phyloP scores from a whole-genome alignment of 495 filamentous ascomycete genomes.

The Talaromyces trachyspermus region DNA sequence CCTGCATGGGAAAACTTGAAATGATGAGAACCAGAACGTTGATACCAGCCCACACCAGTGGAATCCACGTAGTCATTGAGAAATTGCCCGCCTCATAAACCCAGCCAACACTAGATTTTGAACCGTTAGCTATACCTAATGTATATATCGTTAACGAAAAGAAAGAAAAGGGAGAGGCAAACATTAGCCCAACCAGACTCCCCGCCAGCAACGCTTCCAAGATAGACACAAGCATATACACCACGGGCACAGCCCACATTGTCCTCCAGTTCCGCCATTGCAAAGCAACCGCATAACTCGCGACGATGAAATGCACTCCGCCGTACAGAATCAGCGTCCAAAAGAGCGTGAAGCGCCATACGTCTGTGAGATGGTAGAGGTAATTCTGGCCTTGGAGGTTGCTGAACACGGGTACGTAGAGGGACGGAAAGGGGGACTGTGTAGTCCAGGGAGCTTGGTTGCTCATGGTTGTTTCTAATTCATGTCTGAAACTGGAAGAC shows the following conservation, averaged over 20 bases:
- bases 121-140: conserved; percentile 15
- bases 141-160: background rate
- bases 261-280: conserved; percentile 64
- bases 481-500: too few species aligned
- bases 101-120: conserved; percentile 61
- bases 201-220: conserved; percentile 80
- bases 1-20: conserved; percentile 91
- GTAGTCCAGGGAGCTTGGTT: conserved; percentile 60
- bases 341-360: conserved; percentile 85
- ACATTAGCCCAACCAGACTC: conserved; percentile 85
- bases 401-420: conserved; percentile 67
- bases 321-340: conserved; percentile 64
- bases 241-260: conserved; percentile 67
- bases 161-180: conserved; percentile 27
- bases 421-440: conserved; percentile 76
- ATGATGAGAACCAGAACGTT: conserved; percentile 84
- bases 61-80: conserved; percentile 95
- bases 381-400: conserved; percentile 46
- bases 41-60: conserved; percentile 87
- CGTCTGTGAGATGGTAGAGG: conserved; percentile 71
- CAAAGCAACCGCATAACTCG: conserved; percentile 64
- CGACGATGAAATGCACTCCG: conserved; percentile 43
- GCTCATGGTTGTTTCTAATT: too few species aligned
- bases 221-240: conserved; percentile 68
- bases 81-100: conserved; percentile 86